These are phyloP conservation scores for Colletotrichum orchidophilum DNA, from an alignment of 2,329 filamentous ascomycete genomes.

Conservation along the genomic window DNA sequence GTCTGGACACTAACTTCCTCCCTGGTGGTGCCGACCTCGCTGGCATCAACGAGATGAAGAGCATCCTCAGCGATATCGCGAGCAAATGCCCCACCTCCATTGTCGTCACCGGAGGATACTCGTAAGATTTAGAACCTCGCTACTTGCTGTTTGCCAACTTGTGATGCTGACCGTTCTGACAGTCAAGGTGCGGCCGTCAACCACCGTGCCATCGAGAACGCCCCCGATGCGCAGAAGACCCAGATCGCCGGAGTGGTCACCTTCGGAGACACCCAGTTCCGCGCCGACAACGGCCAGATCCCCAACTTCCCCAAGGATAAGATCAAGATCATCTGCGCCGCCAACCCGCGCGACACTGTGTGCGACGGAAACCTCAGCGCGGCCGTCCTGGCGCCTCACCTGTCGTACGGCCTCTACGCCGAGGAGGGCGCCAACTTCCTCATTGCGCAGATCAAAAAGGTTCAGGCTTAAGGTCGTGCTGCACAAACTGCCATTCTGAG, in stretches of 20 bases:
- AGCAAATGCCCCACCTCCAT: conserved; percentile 42
- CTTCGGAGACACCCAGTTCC: conserved; percentile 38
- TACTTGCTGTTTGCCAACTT: too few relatives aligned
- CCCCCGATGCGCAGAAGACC: conserved; percentile 32
- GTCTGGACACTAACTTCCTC: conserved; percentile 42
- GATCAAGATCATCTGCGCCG: conserved; percentile 36
- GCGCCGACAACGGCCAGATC: conserved; percentile 46
- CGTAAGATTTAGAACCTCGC: background rate
- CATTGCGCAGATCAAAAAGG: background rate
- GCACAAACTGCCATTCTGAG: background rate
- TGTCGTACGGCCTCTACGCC: conserved; percentile 18
- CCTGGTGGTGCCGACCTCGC: conserved; percentile 41
- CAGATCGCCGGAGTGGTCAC: conserved; percentile 37
- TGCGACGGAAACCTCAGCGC: conserved; percentile 19
- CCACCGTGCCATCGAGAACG: conserved; percentile 38
- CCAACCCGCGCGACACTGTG: conserved; percentile 20
- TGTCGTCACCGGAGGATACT: background rate
- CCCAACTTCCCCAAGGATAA: conserved; percentile 45
- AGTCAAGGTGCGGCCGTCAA: conserved; percentile 44
- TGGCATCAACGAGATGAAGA: conserved; percentile 42
- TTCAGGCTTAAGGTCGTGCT: background rate
- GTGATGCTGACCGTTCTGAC: conserved; percentile 28
- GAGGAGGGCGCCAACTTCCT: background rate
- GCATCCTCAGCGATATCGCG: conserved; percentile 44
- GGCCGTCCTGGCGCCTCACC: conserved; percentile 15